Conservation (phyloP, 202 grass and related monocot species). For the Panicum virgatum region DNA sequence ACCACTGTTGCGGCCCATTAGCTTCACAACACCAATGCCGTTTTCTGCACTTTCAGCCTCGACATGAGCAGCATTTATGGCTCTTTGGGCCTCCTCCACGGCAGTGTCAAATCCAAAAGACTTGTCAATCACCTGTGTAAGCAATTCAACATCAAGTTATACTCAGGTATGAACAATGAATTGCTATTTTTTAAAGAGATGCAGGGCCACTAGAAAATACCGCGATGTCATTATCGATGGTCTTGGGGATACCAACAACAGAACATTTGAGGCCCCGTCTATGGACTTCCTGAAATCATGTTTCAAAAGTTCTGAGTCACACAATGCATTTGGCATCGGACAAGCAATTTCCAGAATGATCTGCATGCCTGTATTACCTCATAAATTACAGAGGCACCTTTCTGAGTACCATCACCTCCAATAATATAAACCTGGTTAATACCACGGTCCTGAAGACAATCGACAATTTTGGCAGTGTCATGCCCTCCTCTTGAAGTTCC, state of each 20-base stretch:
- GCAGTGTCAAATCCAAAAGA: constrained; percentile 98
- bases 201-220: constrained; percentile 49
- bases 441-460: constrained; percentile 85
- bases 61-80: constrained; percentile 95
- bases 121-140: constrained; percentile 88
- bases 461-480: constrained; percentile 88
- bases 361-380: constrained; percentile 53
- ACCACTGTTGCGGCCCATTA: constrained; percentile 99
- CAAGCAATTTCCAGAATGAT: not conserved
- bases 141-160: constrained; percentile 27
- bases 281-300: constrained; percentile 81
- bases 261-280: constrained; percentile 80
- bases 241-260: constrained; percentile 89
- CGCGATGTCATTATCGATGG: constrained; percentile 97
- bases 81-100: constrained; percentile 93
- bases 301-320: not conserved
- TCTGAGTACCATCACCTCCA: constrained; percentile 96
- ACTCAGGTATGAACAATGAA: not conserved
- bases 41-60: constrained; percentile 95
- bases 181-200: constrained; percentile 4
- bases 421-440: constrained; percentile 99
- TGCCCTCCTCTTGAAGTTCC: constrained; percentile 93
- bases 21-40: constrained; percentile 91
- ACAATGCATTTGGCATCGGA: constrained; percentile 3
- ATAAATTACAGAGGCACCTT: constrained; percentile 88